Conservation (phyloP, 108 stramenopile genomes). For the Phaeodactylum tricornutum region DNA sequence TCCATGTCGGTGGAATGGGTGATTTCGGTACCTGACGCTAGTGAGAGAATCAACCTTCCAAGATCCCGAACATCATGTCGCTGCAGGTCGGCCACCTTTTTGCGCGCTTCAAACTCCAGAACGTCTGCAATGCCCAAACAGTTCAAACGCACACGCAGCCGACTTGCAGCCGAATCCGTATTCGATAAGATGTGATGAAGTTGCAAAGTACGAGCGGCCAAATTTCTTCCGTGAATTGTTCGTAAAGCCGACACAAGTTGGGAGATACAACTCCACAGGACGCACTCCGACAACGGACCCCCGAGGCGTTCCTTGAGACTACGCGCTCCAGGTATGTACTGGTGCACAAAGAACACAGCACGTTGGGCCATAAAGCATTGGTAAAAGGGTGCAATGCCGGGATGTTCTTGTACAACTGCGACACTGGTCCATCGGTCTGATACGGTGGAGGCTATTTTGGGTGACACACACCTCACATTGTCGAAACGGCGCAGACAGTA, state of each 20-base stretch:
- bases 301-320: too few relatives aligned
- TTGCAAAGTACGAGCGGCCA: conserved; percentile 74
- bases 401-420: conserved; percentile 48
- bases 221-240: conserved; percentile 57
- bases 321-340: conserved; percentile 67
- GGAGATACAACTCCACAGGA: conserved; percentile 79
- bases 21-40: conserved; percentile 77
- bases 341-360: conserved; percentile 86
- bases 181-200: conserved; percentile 49
- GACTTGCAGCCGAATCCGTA: conserved; percentile 21
- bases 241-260: conserved; percentile 74
- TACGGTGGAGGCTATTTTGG: conserved; percentile 70
- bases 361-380: conserved; percentile 74
- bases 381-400: conserved; percentile 54
- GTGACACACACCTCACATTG: conserved; percentile 60
- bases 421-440: conserved; percentile 42
- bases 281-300: conserved; percentile 56
- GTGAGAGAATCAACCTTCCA: conserved; percentile 72
- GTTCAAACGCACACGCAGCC: conserved; percentile 50
- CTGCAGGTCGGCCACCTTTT: conserved; percentile 67
- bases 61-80: conserved; percentile 70
- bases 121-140: conserved; percentile 80
- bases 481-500: conserved; percentile 86
- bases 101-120: conserved; percentile 79
- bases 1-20: too few relatives aligned